phyloP scores from a whole-genome alignment of 2,329 filamentous ascomycete species.

The Thelonectria olida region DNA sequence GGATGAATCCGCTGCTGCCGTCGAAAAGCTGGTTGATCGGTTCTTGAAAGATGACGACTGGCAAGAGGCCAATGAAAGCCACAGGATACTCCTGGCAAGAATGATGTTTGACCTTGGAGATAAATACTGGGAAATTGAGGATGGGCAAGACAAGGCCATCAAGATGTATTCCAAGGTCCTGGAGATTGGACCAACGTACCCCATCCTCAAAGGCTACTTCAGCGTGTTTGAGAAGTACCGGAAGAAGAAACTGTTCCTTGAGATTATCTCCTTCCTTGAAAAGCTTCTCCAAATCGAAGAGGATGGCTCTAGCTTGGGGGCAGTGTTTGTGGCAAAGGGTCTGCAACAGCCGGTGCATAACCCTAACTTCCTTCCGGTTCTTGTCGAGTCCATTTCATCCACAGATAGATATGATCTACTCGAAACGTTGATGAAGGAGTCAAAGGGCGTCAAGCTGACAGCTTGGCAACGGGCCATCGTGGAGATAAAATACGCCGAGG shows the following conservation, averaged over 20 bases:
- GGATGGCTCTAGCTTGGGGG: background rate
- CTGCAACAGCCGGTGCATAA: background rate
- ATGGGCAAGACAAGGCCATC: slow-evolving; percentile 2
- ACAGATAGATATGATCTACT: slow-evolving; percentile 1
- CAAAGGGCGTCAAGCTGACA: background rate
- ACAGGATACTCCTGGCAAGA: background rate
- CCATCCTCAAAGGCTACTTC: background rate
- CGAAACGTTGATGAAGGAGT: background rate
- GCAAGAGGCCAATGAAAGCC: background rate
- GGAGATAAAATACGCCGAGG: background rate
- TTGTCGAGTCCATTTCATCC: background rate
- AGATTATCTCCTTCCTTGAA: slow-evolving; percentile 1
- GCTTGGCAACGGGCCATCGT: background rate
- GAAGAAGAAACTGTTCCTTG: background rate
- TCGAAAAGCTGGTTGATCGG: background rate
- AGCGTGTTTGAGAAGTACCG: background rate
- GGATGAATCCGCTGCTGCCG: background rate
- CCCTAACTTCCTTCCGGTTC: background rate
- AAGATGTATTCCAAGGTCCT: slow-evolving; percentile 6
- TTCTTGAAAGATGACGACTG: slow-evolving; percentile 7
- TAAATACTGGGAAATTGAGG: slow-evolving; percentile 7
- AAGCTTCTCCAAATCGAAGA: background rate
- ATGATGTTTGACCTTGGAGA: slow-evolving; percentile 10
- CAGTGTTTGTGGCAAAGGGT: background rate
- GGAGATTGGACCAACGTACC: background rate